Evolutionary conservation across 768 basidiomycete species (phyloP), one percentile per base, ranked within the genome.

Genomic region (Calocera viscosa): DNA sequence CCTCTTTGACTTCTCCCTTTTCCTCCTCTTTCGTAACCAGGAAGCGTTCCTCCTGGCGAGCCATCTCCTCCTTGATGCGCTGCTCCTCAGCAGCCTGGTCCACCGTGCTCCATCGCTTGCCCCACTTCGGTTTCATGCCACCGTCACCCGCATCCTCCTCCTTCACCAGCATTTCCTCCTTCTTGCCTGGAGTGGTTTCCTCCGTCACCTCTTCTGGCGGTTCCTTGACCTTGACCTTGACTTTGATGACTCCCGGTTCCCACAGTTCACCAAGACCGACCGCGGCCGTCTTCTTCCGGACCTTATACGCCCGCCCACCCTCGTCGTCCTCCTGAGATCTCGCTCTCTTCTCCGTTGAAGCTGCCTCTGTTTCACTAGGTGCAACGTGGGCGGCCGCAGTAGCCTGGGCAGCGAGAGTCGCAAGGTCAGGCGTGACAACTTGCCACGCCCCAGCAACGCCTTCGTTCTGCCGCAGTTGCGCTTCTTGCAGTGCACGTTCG

Each of bases 371-470:
- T 1, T 32, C 69, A 41, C 35, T 65, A 17, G 49, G 65, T 22
- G 64, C 65, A 34, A 70, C 65, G 12, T 66, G 68, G 11, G 64
- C 68, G 17, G 68, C 65, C 14, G 53, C 70, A 12, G 67, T 24
- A 19, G 73, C 49, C 3, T 67, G n/a, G 11, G 73, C 49, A 7
- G 74, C 67, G 17, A 78, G 71, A 3, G 73, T 43, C 2, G 75
- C 68, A 17, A 72, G 68, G 5, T 73, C 69, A n/a, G 76, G 67
- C 0, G 78, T 76, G 17, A 93, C 83, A 28, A 86, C 77, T 70
- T 90, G 78, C 92, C 92, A 95, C 53, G 86, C 82, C 12, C 93
- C 90, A 0, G 82, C 87, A 2, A 86, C 77, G 14, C 91, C 92
- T 72, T 90, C 84, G 16, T 78, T 82, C 63, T 80, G 81, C 26